These are phyloP conservation scores for Cadophora luteo-olivacea DNA, from an alignment of 2,329 filamentous ascomycete genomes.

Conservation along the genomic window DNA sequence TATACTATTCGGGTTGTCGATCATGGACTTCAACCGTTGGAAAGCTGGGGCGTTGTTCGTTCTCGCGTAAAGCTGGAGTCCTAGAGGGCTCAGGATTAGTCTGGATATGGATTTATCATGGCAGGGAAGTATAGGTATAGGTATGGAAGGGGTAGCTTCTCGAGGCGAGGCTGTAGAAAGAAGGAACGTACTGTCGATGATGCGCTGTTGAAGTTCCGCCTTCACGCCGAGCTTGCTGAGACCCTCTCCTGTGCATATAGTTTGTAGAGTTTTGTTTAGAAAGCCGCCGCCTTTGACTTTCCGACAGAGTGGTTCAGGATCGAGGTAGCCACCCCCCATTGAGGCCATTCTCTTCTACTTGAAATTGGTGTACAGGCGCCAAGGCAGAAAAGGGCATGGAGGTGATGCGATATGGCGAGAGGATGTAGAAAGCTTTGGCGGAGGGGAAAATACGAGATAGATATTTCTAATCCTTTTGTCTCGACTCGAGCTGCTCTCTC, in stretches of 20 bases:
- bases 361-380: constrained; percentile 15
- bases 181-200: constrained; percentile 68
- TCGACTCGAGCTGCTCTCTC: neutral
- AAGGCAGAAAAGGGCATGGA: constrained; percentile 27
- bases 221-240: constrained; percentile 86
- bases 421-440: neutral
- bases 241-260: constrained; percentile 74
- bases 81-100: constrained; percentile 29
- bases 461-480: constrained; percentile 20
- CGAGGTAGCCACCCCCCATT: constrained; percentile 42
- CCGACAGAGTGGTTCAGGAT: constrained; percentile 41
- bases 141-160: neutral
- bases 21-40: constrained; percentile 39
- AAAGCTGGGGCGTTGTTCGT: constrained; percentile 36
- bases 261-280: constrained; percentile 41
- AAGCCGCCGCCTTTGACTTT: constrained; percentile 38
- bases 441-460: constrained; percentile 4
- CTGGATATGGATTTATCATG: constrained; percentile 6
- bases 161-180: constrained; percentile 26
- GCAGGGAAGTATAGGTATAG: constrained; percentile 1
- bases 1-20: constrained; percentile 35
- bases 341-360: constrained; percentile 42
- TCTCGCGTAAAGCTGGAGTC: constrained; percentile 35
- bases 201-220: constrained; percentile 77
- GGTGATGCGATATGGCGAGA: neutral